phyloP scores from a whole-genome alignment of 805 yeast species.

The Kazachstania africana region DNA sequence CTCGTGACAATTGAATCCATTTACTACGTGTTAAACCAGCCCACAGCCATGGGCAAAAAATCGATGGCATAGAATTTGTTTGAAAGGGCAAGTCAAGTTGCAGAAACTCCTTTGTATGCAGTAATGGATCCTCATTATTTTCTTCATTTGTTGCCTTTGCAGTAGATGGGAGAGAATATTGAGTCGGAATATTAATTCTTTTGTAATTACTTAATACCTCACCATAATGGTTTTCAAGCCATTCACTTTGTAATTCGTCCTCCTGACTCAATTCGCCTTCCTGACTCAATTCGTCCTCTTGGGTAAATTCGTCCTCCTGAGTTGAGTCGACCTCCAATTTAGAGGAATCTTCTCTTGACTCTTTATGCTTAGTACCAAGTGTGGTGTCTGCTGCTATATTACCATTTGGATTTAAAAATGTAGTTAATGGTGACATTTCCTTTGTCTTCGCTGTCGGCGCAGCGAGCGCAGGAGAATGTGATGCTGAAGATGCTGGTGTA shows the following conservation, averaged over 20 bases:
- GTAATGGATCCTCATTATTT: neutral
- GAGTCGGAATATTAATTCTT: slow-evolving; percentile 15
- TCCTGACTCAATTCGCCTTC: too few relatives aligned
- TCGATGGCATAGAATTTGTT: slow-evolving; percentile 16
- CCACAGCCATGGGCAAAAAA: slow-evolving; percentile 23
- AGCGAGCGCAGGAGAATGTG: neutral
- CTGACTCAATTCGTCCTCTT: too few relatives aligned
- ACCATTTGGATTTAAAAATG: too few relatives aligned
- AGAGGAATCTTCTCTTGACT: neutral
- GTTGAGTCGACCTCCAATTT: too few relatives aligned
- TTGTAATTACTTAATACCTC: slow-evolving; percentile 16
- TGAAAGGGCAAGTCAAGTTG: slow-evolving; percentile 19
- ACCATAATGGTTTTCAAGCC: slow-evolving; percentile 19
- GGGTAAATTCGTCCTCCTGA: too few relatives aligned
- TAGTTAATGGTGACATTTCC: neutral
- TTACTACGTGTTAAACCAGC: slow-evolving; percentile 12
- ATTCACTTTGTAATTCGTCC: slow-evolving; percentile 10
- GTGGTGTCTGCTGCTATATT: too few relatives aligned
- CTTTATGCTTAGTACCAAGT: neutral
- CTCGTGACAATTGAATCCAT: slow-evolving; percentile 20
- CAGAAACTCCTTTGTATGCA: slow-evolving; percentile 8
- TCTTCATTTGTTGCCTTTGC: slow-evolving; percentile 1
- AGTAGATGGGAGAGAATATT: slow-evolving; percentile 8
- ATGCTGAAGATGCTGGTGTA: neutral
- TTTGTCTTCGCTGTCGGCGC: neutral